Evolutionary conservation across 495 filamentous ascomycete species (phyloP).

Genomic region (Penicillium ucsense): DNA sequence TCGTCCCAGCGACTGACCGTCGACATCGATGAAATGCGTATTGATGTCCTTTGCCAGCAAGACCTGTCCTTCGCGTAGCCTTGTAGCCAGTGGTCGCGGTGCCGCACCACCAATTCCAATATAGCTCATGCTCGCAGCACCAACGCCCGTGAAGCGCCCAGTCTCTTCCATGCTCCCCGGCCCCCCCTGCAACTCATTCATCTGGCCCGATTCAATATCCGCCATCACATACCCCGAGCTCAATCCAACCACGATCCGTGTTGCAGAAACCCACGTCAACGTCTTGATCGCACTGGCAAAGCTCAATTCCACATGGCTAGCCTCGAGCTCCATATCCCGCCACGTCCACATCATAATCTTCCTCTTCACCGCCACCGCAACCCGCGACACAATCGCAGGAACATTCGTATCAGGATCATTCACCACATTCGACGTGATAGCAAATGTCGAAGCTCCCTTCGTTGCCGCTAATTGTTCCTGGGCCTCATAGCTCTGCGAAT

Average conservation of each 20-base stretch:
- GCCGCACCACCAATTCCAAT: constrained; percentile 87
- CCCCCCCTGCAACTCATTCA: constrained; percentile 63
- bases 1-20: constrained; percentile 73
- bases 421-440: constrained; percentile 88
- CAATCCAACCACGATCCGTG: constrained; percentile 76
- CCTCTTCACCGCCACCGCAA: constrained; percentile 88
- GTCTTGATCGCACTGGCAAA: constrained; percentile 72
- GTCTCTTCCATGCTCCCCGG: constrained; percentile 63
- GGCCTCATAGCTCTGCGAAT: constrained; percentile 72
- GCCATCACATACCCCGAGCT: constrained; percentile 82
- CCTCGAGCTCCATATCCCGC: constrained; percentile 82
- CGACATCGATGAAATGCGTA: constrained; percentile 76
- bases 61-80: constrained; percentile 71
- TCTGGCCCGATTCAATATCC: constrained; percentile 60
- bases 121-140: constrained; percentile 78
- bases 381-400: constrained; percentile 76
- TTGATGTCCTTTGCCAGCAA: constrained; percentile 93
- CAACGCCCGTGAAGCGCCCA: constrained; percentile 56
- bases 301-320: constrained; percentile 63
- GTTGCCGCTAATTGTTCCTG: constrained; percentile 72
- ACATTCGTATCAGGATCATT: constrained; percentile 80
- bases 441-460: constrained; percentile 80
- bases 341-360: constrained; percentile 86
- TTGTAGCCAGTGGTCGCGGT: constrained; percentile 79
- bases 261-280: constrained; percentile 81